Base-by-base conservation (phyloP, 441 rosid species). In the Euphorbia corollata region DNA sequence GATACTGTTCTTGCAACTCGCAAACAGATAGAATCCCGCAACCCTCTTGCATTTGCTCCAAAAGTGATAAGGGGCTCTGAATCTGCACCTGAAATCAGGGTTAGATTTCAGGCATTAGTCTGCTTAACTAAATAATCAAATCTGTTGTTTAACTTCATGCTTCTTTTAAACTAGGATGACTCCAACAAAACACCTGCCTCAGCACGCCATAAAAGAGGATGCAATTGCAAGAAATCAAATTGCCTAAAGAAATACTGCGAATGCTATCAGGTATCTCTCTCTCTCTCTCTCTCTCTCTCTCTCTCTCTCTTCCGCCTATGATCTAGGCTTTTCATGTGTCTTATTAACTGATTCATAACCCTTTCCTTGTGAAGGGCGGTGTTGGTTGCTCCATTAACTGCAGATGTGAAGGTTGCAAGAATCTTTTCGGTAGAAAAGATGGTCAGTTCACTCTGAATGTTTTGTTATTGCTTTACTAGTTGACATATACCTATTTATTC, bases 221-320 rank as follows among this genome's bases (percentile, higher is more conserved):
- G 99, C 88, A 95, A 95, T 85, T 95, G 99, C 91, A 95, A 95
- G 86, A 95, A 95, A 77, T 95, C 99, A 41, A 87, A 80, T 77
- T 95, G 99, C 74, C 78, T 91, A 55, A 94, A 94, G 84, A 94
- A 94, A 84, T 94, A 94, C 69, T 94, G 99, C 5, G 99, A 94
- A 86, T 94, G 99, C 91, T 94, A 78, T 77, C 99, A 94, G 99
- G 99, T 94, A 1, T 27, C 32, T 27, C 32, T 27, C 32, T 27
- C 32, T 27, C 32, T 27, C 32, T 27, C 32, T 27, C 32, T 27
- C 32, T 27, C 32, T 27, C 32, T 27, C 32, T 27, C 32, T 27
- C 32, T 27, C 32, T 27, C 32, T 27, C 32, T 27, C 32, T 27
- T 27, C 4, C 8, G 20, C 48, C 19, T 64, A 24, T 20, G 59